Percentiles rank a stretch among this genome's conserved stretches.
These are phyloP conservation scores for Leptoxyphium fumago DNA, from an alignment of 2,329 filamentous ascomycete genomes.

Conservation along the genomic window DNA sequence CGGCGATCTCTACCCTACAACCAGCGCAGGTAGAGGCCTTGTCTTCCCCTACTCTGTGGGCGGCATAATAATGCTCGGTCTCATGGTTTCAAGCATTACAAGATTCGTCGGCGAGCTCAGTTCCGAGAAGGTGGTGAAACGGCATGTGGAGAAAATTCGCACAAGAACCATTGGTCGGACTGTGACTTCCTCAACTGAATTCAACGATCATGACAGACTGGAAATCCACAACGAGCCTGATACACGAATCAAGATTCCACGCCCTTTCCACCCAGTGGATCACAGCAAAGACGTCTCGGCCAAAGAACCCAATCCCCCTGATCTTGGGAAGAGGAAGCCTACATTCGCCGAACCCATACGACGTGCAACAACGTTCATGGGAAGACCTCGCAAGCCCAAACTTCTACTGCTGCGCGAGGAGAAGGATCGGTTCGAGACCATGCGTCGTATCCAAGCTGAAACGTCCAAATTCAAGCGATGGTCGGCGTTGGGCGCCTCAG, in stretches of 20 bases:
- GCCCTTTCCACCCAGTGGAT: constrained; percentile 7
- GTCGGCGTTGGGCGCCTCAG: constrained; percentile 55
- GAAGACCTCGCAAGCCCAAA: constrained; percentile 24
- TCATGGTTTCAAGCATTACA: constrained; percentile 68
- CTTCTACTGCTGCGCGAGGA: constrained; percentile 42
- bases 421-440: constrained; percentile 24
- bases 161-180: constrained; percentile 39
- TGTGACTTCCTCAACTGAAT: constrained; percentile 37
- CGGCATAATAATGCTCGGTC: constrained; percentile 70
- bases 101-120: constrained; percentile 47
- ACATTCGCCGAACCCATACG: background rate
- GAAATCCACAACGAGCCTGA: constrained; percentile 4
- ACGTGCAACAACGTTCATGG: constrained; percentile 2
- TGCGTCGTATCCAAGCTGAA: constrained; percentile 62
- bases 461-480: constrained; percentile 55
- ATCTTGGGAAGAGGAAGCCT: background rate
- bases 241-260: constrained; percentile 7
- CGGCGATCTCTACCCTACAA: constrained; percentile 44
- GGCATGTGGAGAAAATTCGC: constrained; percentile 41
- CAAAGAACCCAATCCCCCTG: background rate
- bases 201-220: constrained; percentile 15
- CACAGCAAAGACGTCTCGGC: constrained; percentile 4
- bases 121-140: constrained; percentile 46
- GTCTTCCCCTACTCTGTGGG: constrained; percentile 72
- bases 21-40: constrained; percentile 48